These are phyloP conservation scores for Aspergillus sp. DNA, from an alignment of 2,329 filamentous ascomycete species.

Conservation along the genomic window DNA sequence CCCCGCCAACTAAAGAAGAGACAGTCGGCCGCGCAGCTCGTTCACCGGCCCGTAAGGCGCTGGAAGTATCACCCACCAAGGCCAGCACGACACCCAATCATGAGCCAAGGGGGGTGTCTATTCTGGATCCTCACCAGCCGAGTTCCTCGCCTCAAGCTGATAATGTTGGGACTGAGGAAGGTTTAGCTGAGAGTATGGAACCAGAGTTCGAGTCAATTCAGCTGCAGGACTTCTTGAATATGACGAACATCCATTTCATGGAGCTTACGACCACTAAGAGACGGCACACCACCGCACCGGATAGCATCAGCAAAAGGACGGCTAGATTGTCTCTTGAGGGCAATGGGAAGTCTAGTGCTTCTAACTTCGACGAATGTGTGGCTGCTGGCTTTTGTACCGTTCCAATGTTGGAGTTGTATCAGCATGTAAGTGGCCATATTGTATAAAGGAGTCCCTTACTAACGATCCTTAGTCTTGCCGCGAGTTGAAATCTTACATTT, in stretches of 20 bases:
- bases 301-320: constrained; percentile 37
- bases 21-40: constrained; percentile 59
- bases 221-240: constrained; percentile 86
- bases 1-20: constrained; percentile 67
- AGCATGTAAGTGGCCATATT: constrained; percentile 64
- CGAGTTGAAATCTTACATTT: constrained; percentile 95
- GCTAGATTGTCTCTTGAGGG: constrained; percentile 27
- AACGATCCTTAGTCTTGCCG: constrained; percentile 66
- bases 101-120: constrained; percentile 41
- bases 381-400: constrained; percentile 88
- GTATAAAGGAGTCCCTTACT: constrained; percentile 20
- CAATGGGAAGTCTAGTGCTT: constrained; percentile 23
- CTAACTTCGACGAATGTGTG: constrained; percentile 70
- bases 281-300: constrained; percentile 74
- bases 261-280: constrained; percentile 95
- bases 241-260: constrained; percentile 98
- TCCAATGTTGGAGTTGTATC: constrained; percentile 90
- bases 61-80: constrained; percentile 30
- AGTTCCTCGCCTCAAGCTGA: constrained; percentile 29
- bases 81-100: constrained; percentile 54
- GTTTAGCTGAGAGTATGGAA: constrained; percentile 44
- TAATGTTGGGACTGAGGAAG: constrained; percentile 43
- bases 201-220: constrained; percentile 65
- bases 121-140: constrained; percentile 29
- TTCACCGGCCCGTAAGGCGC: constrained; percentile 48